Base-by-base conservation (phyloP, 805 yeast species). In the Candida corydali region DNA sequence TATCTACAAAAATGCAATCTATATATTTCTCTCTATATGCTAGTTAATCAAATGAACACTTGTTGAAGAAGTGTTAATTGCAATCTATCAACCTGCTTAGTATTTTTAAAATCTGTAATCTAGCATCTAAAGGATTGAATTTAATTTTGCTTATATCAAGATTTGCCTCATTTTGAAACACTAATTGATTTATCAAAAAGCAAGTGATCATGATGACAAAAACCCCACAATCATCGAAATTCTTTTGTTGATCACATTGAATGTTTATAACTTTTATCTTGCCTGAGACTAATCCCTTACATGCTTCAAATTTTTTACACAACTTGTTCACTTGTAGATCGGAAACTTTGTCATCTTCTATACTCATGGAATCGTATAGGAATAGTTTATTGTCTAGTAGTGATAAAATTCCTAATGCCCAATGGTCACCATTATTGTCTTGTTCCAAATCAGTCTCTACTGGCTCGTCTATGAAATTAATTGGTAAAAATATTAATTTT, bases 371-470 rank as follows among this genome's bases (percentile, higher is more conserved):
- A 49, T 85, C 93, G 50, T 78, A 81, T 8, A 81, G 61, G 16
- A 63, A 65, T 2, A 80, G 72, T 22, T 58, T 63, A 12, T 62
- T 57, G 27, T 75, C 81, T 10, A 69, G 55, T 7, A 72, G 43
- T 23, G 72, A 68, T 5, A 79, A 62, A 11, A 83, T 68, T 10
- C 80, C 66, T 11, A 85, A 57, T 1, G 85, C 78, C 93, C 94
- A 84, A 57, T 85, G 93, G 31, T 78, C 78, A 1, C 91, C 93
- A 12, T 80, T 79, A 42, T 76, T 83, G 2, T 72, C 75, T 0
- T 61, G 59, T 32, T 71, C 81, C 28, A 77, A 61, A 51, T 51
- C 46, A 1, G 41, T 29, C 14, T 49, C 50, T 14, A 26, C 28
- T n/a, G 47, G 44, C 37, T 78, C 82, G 31, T 71, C 81, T 41